Conservation (phyloP, 257 asterid species). For the Scutellaria galericulata region DNA sequence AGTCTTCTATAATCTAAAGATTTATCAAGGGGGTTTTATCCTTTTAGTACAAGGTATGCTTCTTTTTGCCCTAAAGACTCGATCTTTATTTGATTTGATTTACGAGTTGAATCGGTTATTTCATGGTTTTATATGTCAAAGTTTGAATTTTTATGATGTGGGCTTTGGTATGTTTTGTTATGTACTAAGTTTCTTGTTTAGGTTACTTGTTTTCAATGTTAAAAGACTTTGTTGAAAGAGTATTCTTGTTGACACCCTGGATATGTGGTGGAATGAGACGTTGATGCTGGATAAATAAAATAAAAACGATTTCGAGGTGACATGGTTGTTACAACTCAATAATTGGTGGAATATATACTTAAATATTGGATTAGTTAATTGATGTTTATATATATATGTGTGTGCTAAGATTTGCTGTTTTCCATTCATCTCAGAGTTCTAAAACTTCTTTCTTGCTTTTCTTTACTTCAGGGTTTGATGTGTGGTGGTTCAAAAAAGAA, state of each 20-base stretch:
- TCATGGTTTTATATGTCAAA: conserved; percentile 23
- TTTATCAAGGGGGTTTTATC: conserved; percentile 7
- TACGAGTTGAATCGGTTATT: neutral
- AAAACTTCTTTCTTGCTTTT: conserved; percentile 12
- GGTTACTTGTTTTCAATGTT: conserved; percentile 20
- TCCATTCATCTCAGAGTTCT: neutral
- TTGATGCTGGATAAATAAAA: conserved; percentile 11
- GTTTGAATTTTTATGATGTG: conserved; percentile 41
- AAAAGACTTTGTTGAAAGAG: conserved; percentile 28
- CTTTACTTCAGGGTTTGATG: conserved; percentile 55
- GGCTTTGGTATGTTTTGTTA: conserved; percentile 14
- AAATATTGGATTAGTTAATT: conserved; percentile 18
- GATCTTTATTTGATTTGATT: neutral
- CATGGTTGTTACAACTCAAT: too few species aligned
- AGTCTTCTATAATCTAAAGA: conserved; percentile 23
- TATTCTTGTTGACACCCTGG: conserved; percentile 33
- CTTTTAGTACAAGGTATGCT: conserved; percentile 41
- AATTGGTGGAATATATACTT: neutral
- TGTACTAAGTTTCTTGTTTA: neutral
- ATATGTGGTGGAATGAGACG: conserved; percentile 36
- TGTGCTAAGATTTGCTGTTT: conserved; percentile 27
- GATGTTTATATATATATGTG: neutral
- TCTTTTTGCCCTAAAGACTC: conserved; percentile 13
- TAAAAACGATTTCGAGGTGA: too few species aligned
- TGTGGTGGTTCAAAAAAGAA: conserved; percentile 49